Evolutionary conservation across 768 basidiomycete species (phyloP).

Genomic region (Termitomyces sp.): DNA sequence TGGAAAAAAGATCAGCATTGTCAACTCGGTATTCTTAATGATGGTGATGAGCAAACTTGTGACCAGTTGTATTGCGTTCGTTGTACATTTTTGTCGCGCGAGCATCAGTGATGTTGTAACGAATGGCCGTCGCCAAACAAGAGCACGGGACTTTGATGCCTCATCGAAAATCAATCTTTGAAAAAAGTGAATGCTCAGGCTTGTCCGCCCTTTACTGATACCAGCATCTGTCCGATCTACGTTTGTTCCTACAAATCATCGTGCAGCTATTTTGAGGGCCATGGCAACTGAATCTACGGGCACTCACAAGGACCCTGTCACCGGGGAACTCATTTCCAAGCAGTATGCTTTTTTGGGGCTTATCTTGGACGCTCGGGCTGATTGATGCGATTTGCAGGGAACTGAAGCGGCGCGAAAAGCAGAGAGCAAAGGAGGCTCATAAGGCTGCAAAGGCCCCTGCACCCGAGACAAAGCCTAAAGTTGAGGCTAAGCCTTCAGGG

Average conservation of each 20-base stretch:
- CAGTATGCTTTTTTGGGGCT: conserved; percentile 49
- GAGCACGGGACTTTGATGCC: background rate
- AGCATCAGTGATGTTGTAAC: background rate
- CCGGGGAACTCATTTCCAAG: conserved; percentile 97
- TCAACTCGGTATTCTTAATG: background rate
- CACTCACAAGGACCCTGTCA: conserved; percentile 74
- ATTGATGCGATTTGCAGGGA: conserved; percentile 51
- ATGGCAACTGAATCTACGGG: conserved; percentile 42
- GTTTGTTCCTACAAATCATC: conserved; percentile 1
- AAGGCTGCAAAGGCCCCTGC: conserved; percentile 38
- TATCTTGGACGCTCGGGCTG: conserved; percentile 15
- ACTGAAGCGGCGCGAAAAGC: conserved; percentile 90
- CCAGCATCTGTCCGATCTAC: conserved; percentile 8
- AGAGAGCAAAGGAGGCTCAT: conserved; percentile 73
- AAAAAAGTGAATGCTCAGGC: conserved; percentile 27
- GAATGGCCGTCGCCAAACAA: background rate
- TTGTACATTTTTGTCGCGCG: background rate
- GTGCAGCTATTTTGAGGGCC: conserved; percentile 1
- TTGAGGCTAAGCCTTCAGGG: conserved; percentile 32
- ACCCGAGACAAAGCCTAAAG: conserved; percentile 32
- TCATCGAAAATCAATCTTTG: conserved; percentile 10
- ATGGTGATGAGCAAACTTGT: no score
- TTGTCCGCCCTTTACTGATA: conserved; percentile 20
- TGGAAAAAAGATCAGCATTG: conserved; percentile 14
- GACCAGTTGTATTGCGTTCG: background rate